Conservation (phyloP, 345 rosid species). For the Aquilaria sinensis region DNA sequence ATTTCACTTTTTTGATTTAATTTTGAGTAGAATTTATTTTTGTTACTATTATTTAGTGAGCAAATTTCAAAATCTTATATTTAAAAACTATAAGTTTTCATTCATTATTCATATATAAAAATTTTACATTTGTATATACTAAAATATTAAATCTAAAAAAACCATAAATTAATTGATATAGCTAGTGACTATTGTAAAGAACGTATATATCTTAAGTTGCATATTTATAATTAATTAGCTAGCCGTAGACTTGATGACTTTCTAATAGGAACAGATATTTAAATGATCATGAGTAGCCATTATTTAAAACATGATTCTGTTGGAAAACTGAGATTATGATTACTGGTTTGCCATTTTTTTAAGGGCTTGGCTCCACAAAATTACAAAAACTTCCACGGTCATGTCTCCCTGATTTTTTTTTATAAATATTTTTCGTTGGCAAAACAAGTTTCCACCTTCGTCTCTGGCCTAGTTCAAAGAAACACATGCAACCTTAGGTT, state of each 20-base stretch:
- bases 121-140: no score
- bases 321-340: slow-evolving; percentile 26
- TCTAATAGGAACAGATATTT: no score
- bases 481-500: neutral
- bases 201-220: neutral
- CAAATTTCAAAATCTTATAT: no score
- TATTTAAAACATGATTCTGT: neutral
- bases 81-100: no score
- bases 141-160: no score
- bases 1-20: no score
- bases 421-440: slow-evolving; percentile 2
- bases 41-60: no score
- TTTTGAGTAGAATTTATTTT: no score
- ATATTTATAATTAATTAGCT: neutral
- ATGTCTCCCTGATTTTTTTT: slow-evolving; percentile 1
- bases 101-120: no score
- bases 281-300: neutral
- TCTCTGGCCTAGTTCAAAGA: slow-evolving; percentile 25
- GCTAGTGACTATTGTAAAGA: no score
- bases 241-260: no score
- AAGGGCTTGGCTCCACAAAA: slow-evolving; percentile 25
- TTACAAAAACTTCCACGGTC: slow-evolving; percentile 27
- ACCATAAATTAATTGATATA: no score
- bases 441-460: slow-evolving; percentile 17
- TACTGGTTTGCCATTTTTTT: slow-evolving; percentile 5